Percentiles rank a stretch among this genome's conserved stretches.
phyloP scores from a whole-genome alignment of 139 green algal genomes.

The Microglena sp. region DNA sequence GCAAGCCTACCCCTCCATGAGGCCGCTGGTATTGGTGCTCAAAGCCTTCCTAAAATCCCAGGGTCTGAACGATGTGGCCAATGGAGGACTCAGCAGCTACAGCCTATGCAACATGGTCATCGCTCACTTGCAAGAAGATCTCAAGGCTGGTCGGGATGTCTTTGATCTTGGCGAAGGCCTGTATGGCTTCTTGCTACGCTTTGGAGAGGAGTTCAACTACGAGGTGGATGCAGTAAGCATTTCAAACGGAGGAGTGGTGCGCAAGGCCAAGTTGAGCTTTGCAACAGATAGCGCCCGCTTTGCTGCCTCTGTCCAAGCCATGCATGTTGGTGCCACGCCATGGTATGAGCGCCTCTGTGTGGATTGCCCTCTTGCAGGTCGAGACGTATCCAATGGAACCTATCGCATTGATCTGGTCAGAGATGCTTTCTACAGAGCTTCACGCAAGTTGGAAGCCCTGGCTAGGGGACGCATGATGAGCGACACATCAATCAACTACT shows the following conservation, averaged over 20 bases:
- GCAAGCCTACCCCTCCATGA: slow-evolving; percentile 19
- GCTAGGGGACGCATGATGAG: slow-evolving; percentile 14
- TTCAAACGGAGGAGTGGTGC: slow-evolving; percentile 27
- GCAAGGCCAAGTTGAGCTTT: slow-evolving; percentile 26
- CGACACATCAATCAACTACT: slow-evolving; percentile 34
- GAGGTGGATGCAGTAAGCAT: slow-evolving; percentile 20
- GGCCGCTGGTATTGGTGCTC: slow-evolving; percentile 43
- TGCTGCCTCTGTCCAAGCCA: slow-evolving; percentile 5
- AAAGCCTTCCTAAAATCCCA: slow-evolving; percentile 42
- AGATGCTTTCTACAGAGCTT: slow-evolving; percentile 21
- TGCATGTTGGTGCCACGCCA: not conserved
- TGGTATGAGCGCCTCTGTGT: slow-evolving; percentile 33
- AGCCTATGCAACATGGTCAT: slow-evolving; percentile 55
- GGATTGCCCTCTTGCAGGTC: slow-evolving; percentile 39
- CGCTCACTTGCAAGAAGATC: slow-evolving; percentile 50
- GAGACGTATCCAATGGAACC: slow-evolving; percentile 34
- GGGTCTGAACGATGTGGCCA: slow-evolving; percentile 39
- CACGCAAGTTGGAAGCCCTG: slow-evolving; percentile 35
- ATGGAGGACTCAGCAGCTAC: slow-evolving; percentile 47
- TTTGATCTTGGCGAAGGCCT: slow-evolving; percentile 42
- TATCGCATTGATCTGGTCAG: slow-evolving; percentile 36
- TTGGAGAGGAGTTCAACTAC: slow-evolving; percentile 46
- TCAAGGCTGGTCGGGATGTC: slow-evolving; percentile 33
- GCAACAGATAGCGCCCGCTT: slow-evolving; percentile 19
- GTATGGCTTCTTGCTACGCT: slow-evolving; percentile 49